Base-by-base conservation (phyloP, 2,329 filamentous ascomycete genomes). In the Phyllosticta paracitricarpa region DNA sequence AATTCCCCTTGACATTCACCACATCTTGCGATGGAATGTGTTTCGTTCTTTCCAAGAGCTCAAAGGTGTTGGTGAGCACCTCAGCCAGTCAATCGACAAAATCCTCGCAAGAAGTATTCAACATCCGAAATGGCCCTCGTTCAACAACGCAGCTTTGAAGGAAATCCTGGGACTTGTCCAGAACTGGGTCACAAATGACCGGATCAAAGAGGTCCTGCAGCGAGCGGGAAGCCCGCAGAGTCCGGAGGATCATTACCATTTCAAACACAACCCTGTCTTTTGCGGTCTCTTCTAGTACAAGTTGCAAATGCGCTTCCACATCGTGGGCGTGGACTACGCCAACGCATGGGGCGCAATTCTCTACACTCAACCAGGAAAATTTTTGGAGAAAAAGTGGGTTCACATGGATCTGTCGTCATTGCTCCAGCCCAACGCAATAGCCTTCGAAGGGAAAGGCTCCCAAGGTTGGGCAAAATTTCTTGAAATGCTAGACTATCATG, bases 331-430 rank as follows among this genome's bases (percentile, higher is more conserved):
- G 12, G 53, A 59, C 0, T 69, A 77, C 17, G 67, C 66, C 12
- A 73, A 75, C 56, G 72, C 72, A 1, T 79, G 72, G 73, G 74
- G 75, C 1, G 75, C 76, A 0, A 68, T 79, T 17, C 64, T 71
- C 12, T 74, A 70, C 77, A 0, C 57, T 75, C 2, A 22, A 22
- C 8, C 54, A 56, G 22, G 54, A 33, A 28, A 22, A 17, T 5
- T 56, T 19, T 19, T 56, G 5, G 7, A 33, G 14, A 56, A 24
- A 9, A 12, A 6, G 5, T 56, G 54, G 54, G 19, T n/a, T 4
- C n/a, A 56, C 54, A 56, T 56, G 54, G 28, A 56, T 7, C 26
- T 56, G 22, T 19, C 40, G 54, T 19, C 33, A 6, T 9, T 14
- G 4, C 6, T 56, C 4, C 54, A 56, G 19, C 5, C 14, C 22